Base-by-base conservation (phyloP, 345 rosid species). In the Eutrema heterophyllum region DNA sequence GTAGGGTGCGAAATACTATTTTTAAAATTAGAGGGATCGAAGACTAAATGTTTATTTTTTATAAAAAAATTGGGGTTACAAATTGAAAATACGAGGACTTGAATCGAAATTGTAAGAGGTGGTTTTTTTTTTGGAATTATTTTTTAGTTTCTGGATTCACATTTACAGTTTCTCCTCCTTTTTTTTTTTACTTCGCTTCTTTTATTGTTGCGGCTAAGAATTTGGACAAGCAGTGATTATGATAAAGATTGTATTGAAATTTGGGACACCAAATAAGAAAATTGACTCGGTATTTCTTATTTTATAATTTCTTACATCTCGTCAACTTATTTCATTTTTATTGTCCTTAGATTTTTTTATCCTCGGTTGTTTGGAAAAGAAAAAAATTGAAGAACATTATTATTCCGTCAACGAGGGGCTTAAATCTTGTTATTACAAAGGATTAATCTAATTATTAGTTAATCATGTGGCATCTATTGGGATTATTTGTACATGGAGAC, bases 1-100 rank as follows among this genome's bases (percentile, higher is more conserved):
- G 91, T 18, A 86, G 90, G 96, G 88, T 95, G 55, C 80, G 99
- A 67, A 90, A 92, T 81, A 92, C 99, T 68, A 92, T 95, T 80
- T 92, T 96, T 84, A 86, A 87, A 75, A 91, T 89, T 82, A 89
- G 87, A 53, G 99, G 99, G 82, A 87, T 89, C 72, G 83, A 89
- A 72, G 99, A 95, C 66, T 94, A 74, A 87, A 26, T 45, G 26
- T 55, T 7, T 40, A 30, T 18, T n/a, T n/a, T n/a, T n/a, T n/a
- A n/a, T n/a, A n/a, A n/a, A n/a, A 32, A 53, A 24, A 8, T 30
- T 33, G 41, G 74, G 64, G 56, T 12, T 68, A 24, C 39, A 24
- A 52, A 66, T 66, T 41, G 45, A 66, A 21, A 64, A 49, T 38
- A 21, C 24, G 43, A 68, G 71, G 16, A 52, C 50, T 52, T 9